These are phyloP conservation scores for Hymenoscyphus salicellus DNA, from an alignment of 2,329 filamentous ascomycete genomes.

Conservation along the genomic window DNA sequence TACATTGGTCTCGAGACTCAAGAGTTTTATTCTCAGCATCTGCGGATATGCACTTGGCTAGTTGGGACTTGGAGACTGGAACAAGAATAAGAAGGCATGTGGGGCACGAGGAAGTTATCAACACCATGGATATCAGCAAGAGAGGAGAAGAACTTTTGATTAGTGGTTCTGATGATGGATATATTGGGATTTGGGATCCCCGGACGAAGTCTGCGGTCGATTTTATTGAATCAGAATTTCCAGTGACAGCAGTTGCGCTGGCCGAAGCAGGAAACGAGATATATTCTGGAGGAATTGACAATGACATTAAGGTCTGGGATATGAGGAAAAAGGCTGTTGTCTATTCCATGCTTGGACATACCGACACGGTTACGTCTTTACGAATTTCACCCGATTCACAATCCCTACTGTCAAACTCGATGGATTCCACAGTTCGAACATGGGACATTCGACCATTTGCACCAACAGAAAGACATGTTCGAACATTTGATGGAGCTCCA, in stretches of 20 bases:
- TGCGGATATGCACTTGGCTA: constrained; percentile 87
- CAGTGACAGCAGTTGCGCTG: constrained; percentile 86
- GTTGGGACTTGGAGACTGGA: constrained; percentile 93
- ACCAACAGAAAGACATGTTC: constrained; percentile 77
- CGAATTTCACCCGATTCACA: constrained; percentile 91
- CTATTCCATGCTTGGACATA: constrained; percentile 85
- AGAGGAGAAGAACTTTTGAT: constrained; percentile 87
- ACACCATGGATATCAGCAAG: constrained; percentile 81
- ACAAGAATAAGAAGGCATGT: constrained; percentile 85
- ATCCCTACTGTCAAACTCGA: constrained; percentile 83
- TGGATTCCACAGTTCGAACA: constrained; percentile 89
- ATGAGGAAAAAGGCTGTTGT: constrained; percentile 84
- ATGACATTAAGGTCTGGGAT: constrained; percentile 97
- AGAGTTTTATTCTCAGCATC: constrained; percentile 87
- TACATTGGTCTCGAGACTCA: constrained; percentile 96
- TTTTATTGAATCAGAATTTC: constrained; percentile 86
- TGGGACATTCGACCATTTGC: constrained; percentile 98
- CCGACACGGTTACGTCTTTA: constrained; percentile 87
- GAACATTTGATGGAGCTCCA: constrained; percentile 89
- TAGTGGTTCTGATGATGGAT: constrained; percentile 90
- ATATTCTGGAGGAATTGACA: constrained; percentile 92
- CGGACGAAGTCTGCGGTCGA: constrained; percentile 83
- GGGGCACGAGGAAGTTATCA: constrained; percentile 95
- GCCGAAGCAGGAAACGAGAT: constrained; percentile 93
- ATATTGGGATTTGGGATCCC: constrained; percentile 94